These are phyloP conservation scores for Leucocoprinus leucothites DNA, from an alignment of 768 basidiomycete species.

Conservation along the genomic window DNA sequence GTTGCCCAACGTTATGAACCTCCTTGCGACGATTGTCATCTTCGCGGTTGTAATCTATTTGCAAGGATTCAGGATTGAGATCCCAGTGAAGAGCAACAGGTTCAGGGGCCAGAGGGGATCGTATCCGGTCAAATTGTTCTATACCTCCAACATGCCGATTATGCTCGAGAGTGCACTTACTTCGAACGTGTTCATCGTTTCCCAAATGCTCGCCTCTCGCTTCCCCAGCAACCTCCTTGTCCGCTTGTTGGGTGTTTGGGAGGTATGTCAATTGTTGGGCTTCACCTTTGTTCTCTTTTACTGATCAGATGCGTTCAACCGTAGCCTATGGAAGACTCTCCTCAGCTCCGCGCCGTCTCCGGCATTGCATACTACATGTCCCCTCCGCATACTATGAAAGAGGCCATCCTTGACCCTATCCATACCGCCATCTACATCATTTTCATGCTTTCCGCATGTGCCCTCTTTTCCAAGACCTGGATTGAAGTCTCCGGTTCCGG, in stretches of 20 bases:
- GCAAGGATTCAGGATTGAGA: conserved; percentile 98
- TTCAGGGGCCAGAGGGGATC: conserved; percentile 95
- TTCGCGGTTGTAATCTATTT: conserved; percentile 97
- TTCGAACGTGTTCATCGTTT: conserved; percentile 92
- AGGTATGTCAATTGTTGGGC: conserved; percentile 53
- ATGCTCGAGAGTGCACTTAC: conserved; percentile 96
- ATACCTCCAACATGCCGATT: conserved; percentile 99
- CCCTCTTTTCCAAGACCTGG: conserved; percentile 99
- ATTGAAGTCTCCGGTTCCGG: conserved; percentile 97
- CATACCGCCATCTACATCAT: conserved; percentile 88
- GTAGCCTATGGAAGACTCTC: conserved; percentile 90
- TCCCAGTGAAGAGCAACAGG: conserved; percentile 94
- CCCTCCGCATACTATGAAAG: conserved; percentile 89
- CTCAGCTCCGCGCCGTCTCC: conserved; percentile 85
- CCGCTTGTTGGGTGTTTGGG: conserved; percentile 93
- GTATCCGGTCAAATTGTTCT: conserved; percentile 98
- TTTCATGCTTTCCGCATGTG: conserved; percentile 93
- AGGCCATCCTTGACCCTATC: conserved; percentile 87
- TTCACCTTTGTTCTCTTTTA: not conserved
- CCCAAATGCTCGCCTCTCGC: conserved; percentile 89
- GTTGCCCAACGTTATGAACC: conserved; percentile 97
- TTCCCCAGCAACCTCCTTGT: conserved; percentile 94
- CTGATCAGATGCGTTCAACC: not conserved
- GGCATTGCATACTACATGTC: conserved; percentile 99
- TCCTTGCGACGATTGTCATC: conserved; percentile 87